Evolutionary conservation across 2,329 filamentous ascomycete genomes (phyloP), one percentile per base, ranked within the genome.

Genomic region (Cytospora piceicola): DNA sequence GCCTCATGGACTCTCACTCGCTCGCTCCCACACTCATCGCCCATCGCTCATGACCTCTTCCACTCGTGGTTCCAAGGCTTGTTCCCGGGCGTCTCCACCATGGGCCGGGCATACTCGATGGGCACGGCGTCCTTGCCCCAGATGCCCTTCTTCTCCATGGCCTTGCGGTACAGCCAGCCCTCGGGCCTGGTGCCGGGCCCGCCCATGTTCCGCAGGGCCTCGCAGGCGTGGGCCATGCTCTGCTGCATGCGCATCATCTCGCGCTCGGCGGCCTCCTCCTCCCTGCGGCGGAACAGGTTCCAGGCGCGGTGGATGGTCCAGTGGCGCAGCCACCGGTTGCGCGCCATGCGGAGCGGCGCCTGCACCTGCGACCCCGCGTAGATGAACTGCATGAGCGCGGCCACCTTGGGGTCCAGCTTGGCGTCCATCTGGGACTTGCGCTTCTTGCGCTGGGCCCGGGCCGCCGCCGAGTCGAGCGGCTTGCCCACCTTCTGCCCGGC

Each of bases 221-320:
- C 95, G 79, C 92, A 96, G 29, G 95, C 94, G 54, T 83, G 82
- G 67, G 85, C 84, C 90, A 99, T 98, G 74, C 87, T 87, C 74
- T 92, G 89, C 80, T 94, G 93, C 81, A 88, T 85, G 67, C 91
- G 84, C 80, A 93, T 87, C 56, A 97, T 84, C 76, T 94, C 92
- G 63, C 83, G 80, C 75, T 91, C 84, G 60, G 88, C 84, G 42
- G 81, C 79, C 69, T 85, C 82, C 58, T 88, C 88, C 72, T 88
- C 84, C 75, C 91, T 86, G 71, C 89, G 85, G 72, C 89, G 88
- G 79, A 90, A 90, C 34, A 98, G 83, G 73, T 92, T 85, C 93
- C 94, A 98, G 27, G 94, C 94, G 72, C 95, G 93, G 83, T 98
- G 94, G 78, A 99, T 98, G 60, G 95, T 98, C 95, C 95, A 99